A percentile compares a stretch with the other conserved stretches of the same genome.
These are phyloP conservation scores for Penicillium italicum DNA, from an alignment of 2,329 filamentous ascomycete species.

Conservation along the genomic window DNA sequence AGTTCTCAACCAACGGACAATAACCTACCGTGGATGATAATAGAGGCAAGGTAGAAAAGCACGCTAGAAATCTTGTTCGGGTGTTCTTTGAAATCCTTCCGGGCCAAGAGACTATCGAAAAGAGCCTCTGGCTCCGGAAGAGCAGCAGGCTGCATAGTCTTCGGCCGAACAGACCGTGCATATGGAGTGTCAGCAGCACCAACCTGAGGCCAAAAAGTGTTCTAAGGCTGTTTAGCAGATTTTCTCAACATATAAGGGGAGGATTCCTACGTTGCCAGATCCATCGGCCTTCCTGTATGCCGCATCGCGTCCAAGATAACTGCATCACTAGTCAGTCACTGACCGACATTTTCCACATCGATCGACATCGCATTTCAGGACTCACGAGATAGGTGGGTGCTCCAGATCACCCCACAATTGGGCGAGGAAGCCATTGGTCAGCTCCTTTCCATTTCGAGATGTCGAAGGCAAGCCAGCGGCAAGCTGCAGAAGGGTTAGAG, in stretches of 20 bases:
- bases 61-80: slow-evolving; percentile 71
- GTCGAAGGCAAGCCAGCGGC: slow-evolving; percentile 37
- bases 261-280: slow-evolving; percentile 38
- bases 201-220: slow-evolving; percentile 59
- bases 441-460: slow-evolving; percentile 32
- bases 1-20: neutral
- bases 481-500: slow-evolving; percentile 25
- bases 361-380: slow-evolving; percentile 12
- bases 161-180: slow-evolving; percentile 61
- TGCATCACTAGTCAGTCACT: slow-evolving; percentile 20
- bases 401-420: slow-evolving; percentile 54
- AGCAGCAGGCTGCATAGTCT: slow-evolving; percentile 55
- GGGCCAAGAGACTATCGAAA: slow-evolving; percentile 65
- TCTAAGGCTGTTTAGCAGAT: slow-evolving; percentile 49
- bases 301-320: slow-evolving; percentile 38
- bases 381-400: slow-evolving; percentile 51
- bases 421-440: slow-evolving; percentile 52
- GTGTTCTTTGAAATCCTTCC: slow-evolving; percentile 61
- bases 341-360: neutral
- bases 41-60: slow-evolving; percentile 70
- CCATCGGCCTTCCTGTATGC: slow-evolving; percentile 38
- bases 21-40: slow-evolving; percentile 55
- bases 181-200: slow-evolving; percentile 66
- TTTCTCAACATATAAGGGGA: slow-evolving; percentile 26
- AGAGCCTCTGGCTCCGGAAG: slow-evolving; percentile 63